phyloP scores from a whole-genome alignment of 768 basidiomycete species.

The Glaciozyma martinii region DNA sequence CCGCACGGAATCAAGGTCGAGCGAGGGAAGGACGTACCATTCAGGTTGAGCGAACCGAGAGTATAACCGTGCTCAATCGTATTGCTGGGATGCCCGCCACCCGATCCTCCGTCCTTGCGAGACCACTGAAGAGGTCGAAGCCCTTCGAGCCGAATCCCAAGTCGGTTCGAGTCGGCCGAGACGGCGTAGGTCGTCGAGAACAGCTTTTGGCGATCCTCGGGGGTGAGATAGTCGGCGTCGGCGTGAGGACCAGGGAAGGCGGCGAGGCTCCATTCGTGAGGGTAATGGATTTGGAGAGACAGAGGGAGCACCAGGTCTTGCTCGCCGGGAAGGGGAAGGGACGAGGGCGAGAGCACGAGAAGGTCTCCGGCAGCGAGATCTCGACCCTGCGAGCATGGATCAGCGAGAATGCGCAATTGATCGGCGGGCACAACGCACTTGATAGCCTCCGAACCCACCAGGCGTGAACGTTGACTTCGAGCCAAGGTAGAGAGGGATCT shows the following conservation, averaged over 20 bases:
- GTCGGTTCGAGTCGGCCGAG: constrained; percentile 53
- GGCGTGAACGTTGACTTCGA: constrained; percentile 50
- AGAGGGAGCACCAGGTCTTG: constrained; percentile 34
- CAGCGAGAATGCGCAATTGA: rapidly evolving
- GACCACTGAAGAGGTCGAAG: constrained; percentile 50
- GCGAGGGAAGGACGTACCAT: constrained; percentile 45
- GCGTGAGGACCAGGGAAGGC: constrained; percentile 59
- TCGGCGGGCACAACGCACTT: neutral
- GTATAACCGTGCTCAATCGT: constrained; percentile 46
- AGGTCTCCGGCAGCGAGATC: constrained; percentile 50
- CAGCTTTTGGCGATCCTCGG: constrained; percentile 47
- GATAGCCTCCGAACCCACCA: constrained; percentile 15
- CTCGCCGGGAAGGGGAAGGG: constrained; percentile 31
- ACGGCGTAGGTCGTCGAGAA: constrained; percentile 51
- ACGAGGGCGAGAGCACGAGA: constrained; percentile 43
- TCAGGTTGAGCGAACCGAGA: constrained; percentile 52
- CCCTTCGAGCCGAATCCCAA: constrained; percentile 55
- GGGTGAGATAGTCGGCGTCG: constrained; percentile 50
- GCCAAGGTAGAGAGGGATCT: constrained; percentile 47
- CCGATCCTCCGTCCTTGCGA: constrained; percentile 53
- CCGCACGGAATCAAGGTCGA: no score
- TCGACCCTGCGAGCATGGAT: constrained; percentile 45
- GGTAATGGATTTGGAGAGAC: constrained; percentile 39
- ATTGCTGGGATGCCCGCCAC: constrained; percentile 61
- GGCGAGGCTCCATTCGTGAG: constrained; percentile 48